Conservation (phyloP, 1,284 basidiomycete species). For the Dichomitus squalens region DNA sequence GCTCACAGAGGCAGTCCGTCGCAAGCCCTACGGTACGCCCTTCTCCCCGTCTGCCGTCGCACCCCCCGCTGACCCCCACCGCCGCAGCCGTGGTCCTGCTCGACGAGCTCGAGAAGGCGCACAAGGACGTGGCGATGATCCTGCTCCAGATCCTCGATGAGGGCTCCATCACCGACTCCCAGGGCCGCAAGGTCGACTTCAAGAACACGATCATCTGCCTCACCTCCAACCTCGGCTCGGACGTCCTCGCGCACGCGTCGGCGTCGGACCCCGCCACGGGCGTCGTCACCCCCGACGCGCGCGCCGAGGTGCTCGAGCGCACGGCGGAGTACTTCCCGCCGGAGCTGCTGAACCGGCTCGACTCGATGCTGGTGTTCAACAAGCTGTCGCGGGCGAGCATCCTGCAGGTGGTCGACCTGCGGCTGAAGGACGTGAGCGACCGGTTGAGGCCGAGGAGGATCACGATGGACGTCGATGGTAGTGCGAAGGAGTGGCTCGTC, state of each 20-base stretch:
- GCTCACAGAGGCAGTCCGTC: slow-evolving; percentile 84
- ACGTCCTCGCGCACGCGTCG: slow-evolving; percentile 74
- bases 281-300: slow-evolving; percentile 64
- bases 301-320: slow-evolving; percentile 71
- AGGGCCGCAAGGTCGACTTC: slow-evolving; percentile 76
- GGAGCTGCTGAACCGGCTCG: slow-evolving; percentile 91
- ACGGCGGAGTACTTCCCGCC: slow-evolving; percentile 82
- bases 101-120: slow-evolving; percentile 93
- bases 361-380: slow-evolving; percentile 89
- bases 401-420: slow-evolving; percentile 75
- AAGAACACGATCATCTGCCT: slow-evolving; percentile 81
- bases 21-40: slow-evolving; percentile 74
- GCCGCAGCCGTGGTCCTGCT: slow-evolving; percentile 71
- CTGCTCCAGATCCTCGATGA: slow-evolving; percentile 93
- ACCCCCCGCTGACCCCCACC: background rate
- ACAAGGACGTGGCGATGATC: slow-evolving; percentile 91
- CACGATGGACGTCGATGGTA: slow-evolving; percentile 67
- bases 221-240: slow-evolving; percentile 50
- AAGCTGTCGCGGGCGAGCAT: slow-evolving; percentile 79
- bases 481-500: slow-evolving; percentile 76
- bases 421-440: slow-evolving; percentile 73
- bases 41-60: background rate
- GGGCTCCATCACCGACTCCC: slow-evolving; percentile 85
- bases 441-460: slow-evolving; percentile 72
- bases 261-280: slow-evolving; percentile 66